Conservation (phyloP, 2,329 filamentous ascomycete species). For the Leptographium flavum region DNA sequence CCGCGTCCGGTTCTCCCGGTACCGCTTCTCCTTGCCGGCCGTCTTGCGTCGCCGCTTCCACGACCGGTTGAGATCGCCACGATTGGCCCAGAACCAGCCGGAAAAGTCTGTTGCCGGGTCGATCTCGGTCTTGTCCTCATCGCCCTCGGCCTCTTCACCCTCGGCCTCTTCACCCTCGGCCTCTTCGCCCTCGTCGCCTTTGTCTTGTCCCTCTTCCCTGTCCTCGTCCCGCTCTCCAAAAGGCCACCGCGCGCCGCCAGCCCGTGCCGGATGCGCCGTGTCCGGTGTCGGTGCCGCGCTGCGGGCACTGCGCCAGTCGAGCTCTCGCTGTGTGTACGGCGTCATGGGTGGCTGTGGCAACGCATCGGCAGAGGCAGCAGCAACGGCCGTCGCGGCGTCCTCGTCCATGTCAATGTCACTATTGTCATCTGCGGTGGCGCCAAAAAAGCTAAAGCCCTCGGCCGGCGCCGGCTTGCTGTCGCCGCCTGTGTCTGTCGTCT, state of each 20-base stretch:
- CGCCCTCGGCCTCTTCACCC: conserved; percentile 15
- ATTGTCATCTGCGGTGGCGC: conserved; percentile 30
- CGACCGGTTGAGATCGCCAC: conserved; percentile 48
- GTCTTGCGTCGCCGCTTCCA: conserved; percentile 53
- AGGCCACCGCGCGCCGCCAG: conserved; percentile 32
- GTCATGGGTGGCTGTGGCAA: conserved; percentile 47
- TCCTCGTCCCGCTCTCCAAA: conserved; percentile 24
- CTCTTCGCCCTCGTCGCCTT: conserved; percentile 14
- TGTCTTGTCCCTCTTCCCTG: conserved; percentile 16
- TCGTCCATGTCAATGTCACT: conserved; percentile 30
- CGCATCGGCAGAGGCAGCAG: conserved; percentile 14
- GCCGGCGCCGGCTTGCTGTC: conserved; percentile 28
- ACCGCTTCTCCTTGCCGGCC: conserved; percentile 51
- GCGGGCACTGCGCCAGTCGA: conserved; percentile 59
- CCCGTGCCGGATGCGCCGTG: conserved; percentile 60
- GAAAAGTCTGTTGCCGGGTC: conserved; percentile 38
- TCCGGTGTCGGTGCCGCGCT: conserved; percentile 93
- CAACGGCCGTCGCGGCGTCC: conserved; percentile 21
- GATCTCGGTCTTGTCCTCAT: not conserved
- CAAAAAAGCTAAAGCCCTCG: conserved; percentile 69
- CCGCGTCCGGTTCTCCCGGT: conserved; percentile 45
- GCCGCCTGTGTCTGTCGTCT: conserved; percentile 16
- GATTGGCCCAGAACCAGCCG: conserved; percentile 54
- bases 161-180: conserved; percentile 16
- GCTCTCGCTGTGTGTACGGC: conserved; percentile 67